Percentiles rank a stretch among this genome's conserved stretches.
Conservation (phyloP, 768 basidiomycete genomes). For the Hygrophorus pudorinus region DNA sequence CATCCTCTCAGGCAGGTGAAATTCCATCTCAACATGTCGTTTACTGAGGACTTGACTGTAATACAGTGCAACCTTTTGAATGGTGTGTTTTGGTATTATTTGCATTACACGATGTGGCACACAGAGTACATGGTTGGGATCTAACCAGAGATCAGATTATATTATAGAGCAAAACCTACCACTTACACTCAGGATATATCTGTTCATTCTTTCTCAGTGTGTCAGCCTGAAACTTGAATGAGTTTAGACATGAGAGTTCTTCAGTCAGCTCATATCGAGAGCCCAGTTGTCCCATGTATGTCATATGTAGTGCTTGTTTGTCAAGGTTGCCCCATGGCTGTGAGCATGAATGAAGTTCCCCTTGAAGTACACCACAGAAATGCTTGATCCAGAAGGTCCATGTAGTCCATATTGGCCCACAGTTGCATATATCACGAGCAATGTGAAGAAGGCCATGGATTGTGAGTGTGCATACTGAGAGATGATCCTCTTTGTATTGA, state of each 20-base stretch:
- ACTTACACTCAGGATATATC: slow-evolving; percentile 7
- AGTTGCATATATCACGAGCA: slow-evolving; percentile 17
- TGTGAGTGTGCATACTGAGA: slow-evolving; percentile 20
- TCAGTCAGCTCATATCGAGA: slow-evolving; percentile 17
- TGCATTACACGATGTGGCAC: slow-evolving; percentile 5
- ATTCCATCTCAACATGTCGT: neutral
- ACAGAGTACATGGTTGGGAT: slow-evolving; percentile 11
- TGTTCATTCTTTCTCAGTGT: slow-evolving; percentile 1
- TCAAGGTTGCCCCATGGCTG: slow-evolving; percentile 21
- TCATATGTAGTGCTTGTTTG: slow-evolving; percentile 14
- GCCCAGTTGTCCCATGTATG: slow-evolving; percentile 18
- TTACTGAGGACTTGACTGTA: slow-evolving; percentile 7
- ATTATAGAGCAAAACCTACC: neutral
- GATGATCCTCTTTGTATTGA: slow-evolving; percentile 16
- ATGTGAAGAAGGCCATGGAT: slow-evolving; percentile 27
- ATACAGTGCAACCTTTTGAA: slow-evolving; percentile 12
- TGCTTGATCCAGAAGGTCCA: slow-evolving; percentile 29
- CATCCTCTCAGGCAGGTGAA: slow-evolving; percentile 9
- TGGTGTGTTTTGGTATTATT: slow-evolving; percentile 4
- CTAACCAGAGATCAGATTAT: slow-evolving; percentile 6
- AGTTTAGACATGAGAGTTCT: slow-evolving; percentile 4
- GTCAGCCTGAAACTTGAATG: neutral
- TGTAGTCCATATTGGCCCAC: slow-evolving; percentile 23
- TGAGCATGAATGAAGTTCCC: slow-evolving; percentile 11
- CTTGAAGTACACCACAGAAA: slow-evolving; percentile 20